A percentile compares a stretch with the other conserved stretches of the same genome.
These are phyloP conservation scores for Irpex sp. DNA, from an alignment of 1,284 basidiomycete species.

Conservation along the genomic window DNA sequence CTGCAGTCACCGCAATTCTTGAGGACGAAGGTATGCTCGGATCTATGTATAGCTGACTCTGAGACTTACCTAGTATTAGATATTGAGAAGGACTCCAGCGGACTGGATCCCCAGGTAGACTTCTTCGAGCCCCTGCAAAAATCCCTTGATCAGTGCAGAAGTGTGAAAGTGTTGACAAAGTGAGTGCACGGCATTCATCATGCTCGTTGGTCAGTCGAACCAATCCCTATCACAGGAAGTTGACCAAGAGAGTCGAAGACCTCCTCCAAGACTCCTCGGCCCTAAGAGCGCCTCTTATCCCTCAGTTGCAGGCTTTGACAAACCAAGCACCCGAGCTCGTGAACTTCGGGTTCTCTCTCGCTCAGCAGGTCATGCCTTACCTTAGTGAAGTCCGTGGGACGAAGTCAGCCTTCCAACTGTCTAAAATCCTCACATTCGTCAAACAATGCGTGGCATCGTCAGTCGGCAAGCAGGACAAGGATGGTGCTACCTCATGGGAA, in stretches of 20 bases:
- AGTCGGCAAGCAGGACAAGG: constrained; percentile 60
- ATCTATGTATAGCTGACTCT: background rate
- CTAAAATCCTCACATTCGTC: constrained; percentile 67
- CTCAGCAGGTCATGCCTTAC: constrained; percentile 83
- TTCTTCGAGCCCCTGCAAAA: constrained; percentile 81
- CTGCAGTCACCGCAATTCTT: constrained; percentile 69
- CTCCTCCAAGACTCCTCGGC: constrained; percentile 70
- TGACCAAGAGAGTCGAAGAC: constrained; percentile 81
- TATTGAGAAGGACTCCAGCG: constrained; percentile 67
- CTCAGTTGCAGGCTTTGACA: constrained; percentile 69
- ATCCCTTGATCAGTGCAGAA: constrained; percentile 77
- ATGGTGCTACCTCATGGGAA: constrained; percentile 71
- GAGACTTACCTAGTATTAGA: constrained; percentile 41
- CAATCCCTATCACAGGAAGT: constrained; percentile 56
- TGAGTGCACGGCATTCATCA: constrained; percentile 31
- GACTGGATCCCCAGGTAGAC: constrained; percentile 66
- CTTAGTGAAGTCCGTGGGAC: constrained; percentile 69
- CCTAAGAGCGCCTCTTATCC: constrained; percentile 65
- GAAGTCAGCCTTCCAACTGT: constrained; percentile 75
- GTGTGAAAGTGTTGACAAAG: constrained; percentile 79
- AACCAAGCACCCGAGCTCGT: constrained; percentile 77
- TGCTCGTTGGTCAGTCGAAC: background rate
- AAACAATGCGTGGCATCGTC: constrained; percentile 71
- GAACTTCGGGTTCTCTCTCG: constrained; percentile 87
- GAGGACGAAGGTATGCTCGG: constrained; percentile 69